phyloP scores from a whole-genome alignment of 208 protist genomes.

The Trypanosomatidae sp. region DNA sequence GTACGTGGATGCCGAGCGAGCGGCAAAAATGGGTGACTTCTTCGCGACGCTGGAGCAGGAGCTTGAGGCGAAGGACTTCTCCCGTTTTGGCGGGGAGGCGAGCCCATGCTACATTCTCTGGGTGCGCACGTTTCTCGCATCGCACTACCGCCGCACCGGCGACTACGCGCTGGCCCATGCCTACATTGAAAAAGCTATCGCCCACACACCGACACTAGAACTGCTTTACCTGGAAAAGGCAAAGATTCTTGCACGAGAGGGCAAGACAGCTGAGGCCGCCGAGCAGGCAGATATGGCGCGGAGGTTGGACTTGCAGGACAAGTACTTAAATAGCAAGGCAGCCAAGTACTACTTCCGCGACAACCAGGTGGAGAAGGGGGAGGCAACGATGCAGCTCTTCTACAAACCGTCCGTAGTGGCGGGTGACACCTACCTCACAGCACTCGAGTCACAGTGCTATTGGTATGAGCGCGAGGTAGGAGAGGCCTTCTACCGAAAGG shows the following conservation, averaged over 20 bases:
- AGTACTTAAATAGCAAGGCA: slow-evolving; percentile 95
- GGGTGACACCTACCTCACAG: slow-evolving; percentile 73
- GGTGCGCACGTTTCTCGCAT: slow-evolving; percentile 83
- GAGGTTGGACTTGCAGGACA: slow-evolving; percentile 95
- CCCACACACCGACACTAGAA: slow-evolving; percentile 96
- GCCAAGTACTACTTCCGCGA: slow-evolving; percentile 92
- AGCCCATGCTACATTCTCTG: slow-evolving; percentile 89
- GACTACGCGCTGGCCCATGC: slow-evolving; percentile 69
- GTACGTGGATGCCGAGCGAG: slow-evolving; percentile 79
- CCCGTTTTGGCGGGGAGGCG: slow-evolving; percentile 57
- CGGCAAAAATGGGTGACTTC: slow-evolving; percentile 73
- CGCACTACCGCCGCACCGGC: slow-evolving; percentile 85
- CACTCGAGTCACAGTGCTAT: slow-evolving; percentile 95
- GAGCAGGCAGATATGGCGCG: slow-evolving; percentile 84
- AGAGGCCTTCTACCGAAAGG: slow-evolving; percentile 73
- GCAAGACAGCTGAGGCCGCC: slow-evolving; percentile 83
- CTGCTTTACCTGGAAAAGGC: slow-evolving; percentile 94
- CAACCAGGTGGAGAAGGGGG: slow-evolving; percentile 80
- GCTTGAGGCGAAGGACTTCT: slow-evolving; percentile 55
- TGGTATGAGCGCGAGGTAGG: slow-evolving; percentile 96
- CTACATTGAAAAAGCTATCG: slow-evolving; percentile 89
- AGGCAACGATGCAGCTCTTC: slow-evolving; percentile 92
- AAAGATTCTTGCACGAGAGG: slow-evolving; percentile 75
- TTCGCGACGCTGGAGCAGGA: slow-evolving; percentile 64
- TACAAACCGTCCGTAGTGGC: slow-evolving; percentile 51